Base-by-base conservation (phyloP, 176 grass and related monocot genomes). In the Poa annua region DNA sequence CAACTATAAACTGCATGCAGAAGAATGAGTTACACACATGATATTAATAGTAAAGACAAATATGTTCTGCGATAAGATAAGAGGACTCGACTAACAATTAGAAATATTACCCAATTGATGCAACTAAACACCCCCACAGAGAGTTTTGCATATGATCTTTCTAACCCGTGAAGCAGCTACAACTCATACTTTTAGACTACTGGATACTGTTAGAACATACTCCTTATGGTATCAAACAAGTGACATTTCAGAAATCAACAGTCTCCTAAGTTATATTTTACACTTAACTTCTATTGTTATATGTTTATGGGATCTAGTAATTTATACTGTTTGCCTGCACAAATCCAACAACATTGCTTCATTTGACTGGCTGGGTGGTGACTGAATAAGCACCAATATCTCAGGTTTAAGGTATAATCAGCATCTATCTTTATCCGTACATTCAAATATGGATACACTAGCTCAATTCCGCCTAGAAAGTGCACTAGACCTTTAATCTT, bases 11-110 rank as follows among this genome's bases (percentile, higher is more conserved):
- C 41, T n/a, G 26, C 59, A n/a, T 47, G 77, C 21, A 33, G 66
- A 69, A 73, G 11, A 79, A 74, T 33, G 35, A 73, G 68, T 53
- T 78, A 52, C 65, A 39, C 20, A 55, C 35, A 42, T 55, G 70
- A 47, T 44, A 70, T 44, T 70, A 44, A 12, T 42, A 49, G 1
- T 35, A n/a, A 47, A 67, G 21, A 60, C 5, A 11, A 42, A 60
- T 55, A 73, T 45, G 68, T 35, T 41, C 50, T 77, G 59, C 70
- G n/a, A 64, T 52, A 83, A 49, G 19, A 82, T 39, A 76, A 10
- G 20, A 16, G 15, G n/a, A 17, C 61, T 29, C 5, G 62, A 71
- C 29, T 42, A 79, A 47, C 26, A 61, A 79, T 35, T 12, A 16
- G 66, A 22, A 36, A 62, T 64, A 25, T 34, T 32, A 72, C 45